Conservation (phyloP, 2,329 filamentous ascomycete genomes). For the Pseudogymnoascus sp. region DNA sequence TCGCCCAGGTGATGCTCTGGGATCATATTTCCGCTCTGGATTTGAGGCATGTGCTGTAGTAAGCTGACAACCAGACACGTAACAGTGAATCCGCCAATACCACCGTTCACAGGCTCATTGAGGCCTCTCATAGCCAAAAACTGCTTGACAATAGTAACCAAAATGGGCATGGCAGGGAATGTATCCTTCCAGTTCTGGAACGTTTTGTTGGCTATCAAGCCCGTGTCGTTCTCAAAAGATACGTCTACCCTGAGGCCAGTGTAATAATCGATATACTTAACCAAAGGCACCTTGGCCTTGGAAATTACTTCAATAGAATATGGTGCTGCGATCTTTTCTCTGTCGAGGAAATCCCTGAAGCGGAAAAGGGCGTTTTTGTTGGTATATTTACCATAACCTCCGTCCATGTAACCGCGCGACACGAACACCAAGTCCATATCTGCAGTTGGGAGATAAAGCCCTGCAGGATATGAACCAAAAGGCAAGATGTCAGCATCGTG, state of each 20-base stretch:
- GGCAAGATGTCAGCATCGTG: constrained; percentile 57
- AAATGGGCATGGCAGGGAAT: constrained; percentile 76
- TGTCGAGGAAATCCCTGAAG: constrained; percentile 54
- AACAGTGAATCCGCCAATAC: constrained; percentile 87
- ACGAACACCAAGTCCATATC: constrained; percentile 93
- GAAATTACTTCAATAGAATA: constrained; percentile 61
- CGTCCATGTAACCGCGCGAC: constrained; percentile 49
- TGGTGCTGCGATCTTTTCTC: constrained; percentile 48
- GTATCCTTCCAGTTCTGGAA: constrained; percentile 72
- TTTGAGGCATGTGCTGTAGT: constrained; percentile 69
- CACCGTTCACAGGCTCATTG: constrained; percentile 86
- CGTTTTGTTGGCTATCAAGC: constrained; percentile 70
- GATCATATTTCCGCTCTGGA: constrained; percentile 53
- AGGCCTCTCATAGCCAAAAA: constrained; percentile 81
- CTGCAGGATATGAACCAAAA: constrained; percentile 93
- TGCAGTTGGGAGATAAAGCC: constrained; percentile 65
- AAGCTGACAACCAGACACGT: constrained; percentile 91
- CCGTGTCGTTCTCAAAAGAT: constrained; percentile 87
- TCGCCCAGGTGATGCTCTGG: constrained; percentile 67
- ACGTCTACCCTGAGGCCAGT: constrained; percentile 84
- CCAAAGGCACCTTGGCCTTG: constrained; percentile 76
- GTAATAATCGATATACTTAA: constrained; percentile 77
- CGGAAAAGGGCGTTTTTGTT: constrained; percentile 42
- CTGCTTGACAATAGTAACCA: constrained; percentile 88
- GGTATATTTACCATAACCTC: constrained; percentile 38